Base-by-base conservation (phyloP, 2,329 filamentous ascomycete species). In the Trichothecium roseum region DNA sequence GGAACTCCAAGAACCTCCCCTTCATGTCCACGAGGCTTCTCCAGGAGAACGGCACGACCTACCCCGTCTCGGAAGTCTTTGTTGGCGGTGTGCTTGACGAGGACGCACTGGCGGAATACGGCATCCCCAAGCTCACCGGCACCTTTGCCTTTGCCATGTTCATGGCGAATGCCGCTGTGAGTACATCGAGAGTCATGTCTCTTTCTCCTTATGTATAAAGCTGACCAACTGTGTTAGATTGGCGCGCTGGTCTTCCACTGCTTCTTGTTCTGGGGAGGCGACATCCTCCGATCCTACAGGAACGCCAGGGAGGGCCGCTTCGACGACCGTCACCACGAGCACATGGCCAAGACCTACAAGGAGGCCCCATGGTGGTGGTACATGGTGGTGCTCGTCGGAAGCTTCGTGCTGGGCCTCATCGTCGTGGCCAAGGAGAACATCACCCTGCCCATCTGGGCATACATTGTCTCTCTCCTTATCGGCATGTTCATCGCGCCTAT, bases 81-180 rank as follows among this genome's bases (percentile, higher is more conserved):
- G 40, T 42, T 3, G 54, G 52, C 2, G 59, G 57, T 17, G 40
- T 68, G 12, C 53, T 75, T 16, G 49, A 68, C 41, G 38, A 63
- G 37, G 41, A 48, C 0, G 59, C 61, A 1, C 37, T 75, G 17
- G 49, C 49, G 0, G 45, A 54, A 18, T 58, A 63, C 33, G 71
- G 71, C 2, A 39, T 66, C 3, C 71, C 71, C 0, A 57, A 47
- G 7, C 47, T 75, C 3, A 62, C 62, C 0, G 69, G 67, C 2
- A 60, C 51, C 1, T 74, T 74, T 42, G 69, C 68, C 0, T 72
- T 64, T 30, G 53, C 63, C 2, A 60, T 74, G 56, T 64, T 75
- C 40, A 74, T 74, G 56, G 67, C 69, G 3, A 74, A 74, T 49
- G 66, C 67, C 41, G 69, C 71, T 22, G 66, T 69, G 53, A 49